Conservation (phyloP, 2,329 filamentous ascomycete species). For the Ophiostoma novo-ulmi region DNA sequence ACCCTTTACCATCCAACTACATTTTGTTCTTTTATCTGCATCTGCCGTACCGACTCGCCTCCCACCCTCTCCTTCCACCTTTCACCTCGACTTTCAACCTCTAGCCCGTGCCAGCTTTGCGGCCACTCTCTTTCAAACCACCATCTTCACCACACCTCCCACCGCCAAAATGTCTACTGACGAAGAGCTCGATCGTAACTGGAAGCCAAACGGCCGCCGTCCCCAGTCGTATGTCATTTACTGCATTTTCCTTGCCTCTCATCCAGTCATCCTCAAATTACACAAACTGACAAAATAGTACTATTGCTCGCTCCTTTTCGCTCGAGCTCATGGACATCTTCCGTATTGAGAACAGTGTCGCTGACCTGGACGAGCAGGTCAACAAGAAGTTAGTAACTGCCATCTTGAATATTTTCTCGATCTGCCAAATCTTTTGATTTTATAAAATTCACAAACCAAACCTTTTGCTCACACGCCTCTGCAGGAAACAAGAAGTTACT, state of each 20-base stretch:
- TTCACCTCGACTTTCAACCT: not conserved
- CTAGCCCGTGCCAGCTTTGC: too few relatives aligned
- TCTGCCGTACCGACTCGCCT: not conserved
- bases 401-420: not conserved
- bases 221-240: constrained; percentile 70
- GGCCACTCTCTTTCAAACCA: not conserved
- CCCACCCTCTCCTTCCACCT: not conserved
- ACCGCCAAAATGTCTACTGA: constrained; percentile 43
- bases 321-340: constrained; percentile 83
- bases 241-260: not conserved
- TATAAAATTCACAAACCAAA: too few relatives aligned
- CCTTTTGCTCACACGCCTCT: too few relatives aligned
- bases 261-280: not conserved
- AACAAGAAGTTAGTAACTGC: constrained; percentile 65
- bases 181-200: constrained; percentile 68
- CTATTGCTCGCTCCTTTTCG: constrained; percentile 82
- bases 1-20: not conserved
- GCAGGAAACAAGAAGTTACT: constrained; percentile 73
- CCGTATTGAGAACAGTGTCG: constrained; percentile 73
- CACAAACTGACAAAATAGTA: constrained; percentile 47
- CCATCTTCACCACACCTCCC: not conserved
- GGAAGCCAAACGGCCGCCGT: constrained; percentile 71
- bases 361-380: constrained; percentile 68
- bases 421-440: too few relatives aligned
- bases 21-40: not conserved